These are phyloP conservation scores for Tolypocladium sp. DNA, from an alignment of 2,329 filamentous ascomycete genomes.

Conservation along the genomic window DNA sequence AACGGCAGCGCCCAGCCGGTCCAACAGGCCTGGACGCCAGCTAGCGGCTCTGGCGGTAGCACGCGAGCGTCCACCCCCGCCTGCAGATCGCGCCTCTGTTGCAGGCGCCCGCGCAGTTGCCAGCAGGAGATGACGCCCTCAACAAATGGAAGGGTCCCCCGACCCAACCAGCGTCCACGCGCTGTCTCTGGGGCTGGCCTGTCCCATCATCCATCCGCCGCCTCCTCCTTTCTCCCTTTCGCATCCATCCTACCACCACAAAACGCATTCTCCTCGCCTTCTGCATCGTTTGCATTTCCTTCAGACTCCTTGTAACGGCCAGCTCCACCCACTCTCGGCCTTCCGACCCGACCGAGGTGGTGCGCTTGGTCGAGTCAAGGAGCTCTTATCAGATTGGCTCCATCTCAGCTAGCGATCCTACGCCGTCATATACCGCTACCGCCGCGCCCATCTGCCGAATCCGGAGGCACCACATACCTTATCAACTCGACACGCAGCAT, in stretches of 20 bases:
- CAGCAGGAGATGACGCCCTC: neutral
- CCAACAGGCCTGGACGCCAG: neutral
- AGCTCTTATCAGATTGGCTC: neutral
- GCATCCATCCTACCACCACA: neutral
- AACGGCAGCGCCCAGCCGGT: neutral
- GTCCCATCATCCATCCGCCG: neutral
- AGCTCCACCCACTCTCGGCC: neutral
- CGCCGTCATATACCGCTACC: neutral
- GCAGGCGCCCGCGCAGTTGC: no score
- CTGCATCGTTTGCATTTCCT: neutral
- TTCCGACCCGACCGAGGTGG: neutral
- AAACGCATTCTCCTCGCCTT: neutral
- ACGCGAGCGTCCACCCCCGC: neutral
- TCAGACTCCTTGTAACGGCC: neutral
- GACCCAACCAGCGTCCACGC: neutral
- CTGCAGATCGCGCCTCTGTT: neutral
- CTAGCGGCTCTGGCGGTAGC: neutral
- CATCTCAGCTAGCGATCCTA: neutral
- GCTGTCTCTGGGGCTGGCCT: neutral
- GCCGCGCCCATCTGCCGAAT: neutral
- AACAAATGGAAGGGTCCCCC: neutral
- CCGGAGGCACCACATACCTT: neutral
- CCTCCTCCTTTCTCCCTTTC: neutral
- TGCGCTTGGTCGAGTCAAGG: neutral
- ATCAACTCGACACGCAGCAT: constrained; percentile 1